A percentile compares a stretch with the other conserved stretches of the same genome.
phyloP scores from a whole-genome alignment of 805 yeast species.

The Zygoascus ofunaensis region DNA sequence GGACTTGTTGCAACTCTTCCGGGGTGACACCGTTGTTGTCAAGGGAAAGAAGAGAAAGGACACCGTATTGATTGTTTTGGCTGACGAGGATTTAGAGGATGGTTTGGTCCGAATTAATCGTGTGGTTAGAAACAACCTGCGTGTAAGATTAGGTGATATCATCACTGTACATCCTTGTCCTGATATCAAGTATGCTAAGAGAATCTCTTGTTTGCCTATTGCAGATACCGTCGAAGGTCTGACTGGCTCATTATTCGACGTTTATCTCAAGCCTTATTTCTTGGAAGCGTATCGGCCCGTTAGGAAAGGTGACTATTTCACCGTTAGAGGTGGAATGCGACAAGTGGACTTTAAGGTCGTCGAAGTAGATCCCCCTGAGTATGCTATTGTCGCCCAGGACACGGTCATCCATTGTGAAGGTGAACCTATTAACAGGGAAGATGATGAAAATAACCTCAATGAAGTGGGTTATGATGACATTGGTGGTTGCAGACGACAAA shows the following conservation, averaged over 20 bases:
- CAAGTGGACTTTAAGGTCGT: conserved; percentile 98
- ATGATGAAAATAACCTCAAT: conserved; percentile 90
- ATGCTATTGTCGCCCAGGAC: conserved; percentile 97
- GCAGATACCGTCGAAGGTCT: conserved; percentile 98
- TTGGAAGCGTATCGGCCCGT: conserved; percentile 99
- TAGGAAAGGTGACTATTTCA: conserved; percentile 91
- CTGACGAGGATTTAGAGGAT: conserved; percentile 93
- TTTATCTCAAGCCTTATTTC: conserved; percentile 92
- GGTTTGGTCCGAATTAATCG: conserved; percentile 92
- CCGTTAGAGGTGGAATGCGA: conserved; percentile 98
- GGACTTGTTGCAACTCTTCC: conserved; percentile 88
- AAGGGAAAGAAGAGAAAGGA: conserved; percentile 98
- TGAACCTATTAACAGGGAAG: conserved; percentile 96
- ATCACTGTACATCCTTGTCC: conserved; percentile 92
- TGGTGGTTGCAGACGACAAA: conserved; percentile 98
- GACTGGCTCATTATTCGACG: conserved; percentile 93
- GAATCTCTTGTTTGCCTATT: conserved; percentile 92
- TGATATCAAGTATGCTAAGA: conserved; percentile 91
- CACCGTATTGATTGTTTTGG: conserved; percentile 89
- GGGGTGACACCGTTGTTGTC: conserved; percentile 95
- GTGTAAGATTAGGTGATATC: conserved; percentile 90
- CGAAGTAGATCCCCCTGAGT: conserved; percentile 95
- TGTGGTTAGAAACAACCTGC: conserved; percentile 88
- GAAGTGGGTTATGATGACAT: conserved; percentile 98
- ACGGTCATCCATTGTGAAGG: conserved; percentile 98